Evolutionary conservation across 2,329 filamentous ascomycete genomes (phyloP), one percentile per base, ranked within the genome.

Genomic region (Nigrospora oryzae): DNA sequence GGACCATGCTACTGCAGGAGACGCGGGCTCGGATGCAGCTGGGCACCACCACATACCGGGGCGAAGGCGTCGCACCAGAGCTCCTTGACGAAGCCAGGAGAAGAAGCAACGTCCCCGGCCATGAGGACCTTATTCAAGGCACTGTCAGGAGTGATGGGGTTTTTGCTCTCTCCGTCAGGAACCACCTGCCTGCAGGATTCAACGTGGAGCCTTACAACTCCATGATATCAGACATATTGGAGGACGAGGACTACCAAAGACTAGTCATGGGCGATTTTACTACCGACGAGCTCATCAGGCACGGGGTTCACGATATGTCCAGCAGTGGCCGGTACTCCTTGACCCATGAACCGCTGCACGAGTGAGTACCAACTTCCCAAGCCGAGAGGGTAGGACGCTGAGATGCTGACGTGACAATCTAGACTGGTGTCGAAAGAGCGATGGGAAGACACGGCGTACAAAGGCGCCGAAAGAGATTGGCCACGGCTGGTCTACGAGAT

Each of bases 171-270:
- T 23, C 6, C 19, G 19, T 6, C 6, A 23, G 19, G 19, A 6
- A 23, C 19, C 11, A 1, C 19, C 13, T 1, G 42, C 41, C 8
- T 8, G 16, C 5, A 10, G 23, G 7, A 6, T 7, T 28, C 23
- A 7, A 5, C 23, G 23, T 2, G 4, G 4, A 7, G 23, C 23
- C 23, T 2, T 28, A 7, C 7, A 28, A 28, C 5, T 5, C 33
- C 8, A 56, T 54, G 40, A 28, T 60, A 2, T 7, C 48, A 2
- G 51, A 48, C n/a, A 44, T 50, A 11, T 32, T 48, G 13, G 40
- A 49, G 5, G 59, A 61, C 38, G 53, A 60, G 33, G 52, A 59
- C 23, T 59, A 47, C 11, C 59, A 62, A 33, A 53, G 58, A 2
- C 1, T 55, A 1, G 0, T 59, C 0, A 49, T 59, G 11, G 4